A percentile compares a stretch with the other conserved stretches of the same genome.
These are phyloP conservation scores for Marasmius tenuissimus DNA, from an alignment of 1,284 basidiomycete species.

Conservation along the genomic window DNA sequence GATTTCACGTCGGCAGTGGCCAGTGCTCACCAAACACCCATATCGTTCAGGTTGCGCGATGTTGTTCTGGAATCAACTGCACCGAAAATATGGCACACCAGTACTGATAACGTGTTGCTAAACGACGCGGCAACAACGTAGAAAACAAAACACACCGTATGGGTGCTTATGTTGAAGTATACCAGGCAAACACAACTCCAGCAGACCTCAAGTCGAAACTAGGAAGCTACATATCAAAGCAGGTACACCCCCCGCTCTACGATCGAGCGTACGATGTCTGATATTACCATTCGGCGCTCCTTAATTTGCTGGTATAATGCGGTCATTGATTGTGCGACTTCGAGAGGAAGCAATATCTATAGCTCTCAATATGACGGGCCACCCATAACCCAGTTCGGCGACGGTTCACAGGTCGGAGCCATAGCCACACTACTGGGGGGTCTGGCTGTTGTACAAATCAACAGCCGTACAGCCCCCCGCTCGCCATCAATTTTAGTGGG, in stretches of 20 bases:
- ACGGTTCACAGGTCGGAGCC: neutral
- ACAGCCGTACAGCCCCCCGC: neutral
- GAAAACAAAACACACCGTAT: too few relatives aligned
- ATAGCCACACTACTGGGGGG: neutral
- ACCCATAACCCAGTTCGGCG: neutral
- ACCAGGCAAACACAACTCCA: too few relatives aligned
- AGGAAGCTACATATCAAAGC: neutral
- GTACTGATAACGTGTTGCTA: too few relatives aligned
- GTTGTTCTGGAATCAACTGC: too few relatives aligned
- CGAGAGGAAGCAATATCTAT: conserved; percentile 1
- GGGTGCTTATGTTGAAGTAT: too few relatives aligned
- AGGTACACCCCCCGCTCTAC: neutral
- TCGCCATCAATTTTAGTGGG: neutral
- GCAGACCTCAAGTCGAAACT: too few relatives aligned
- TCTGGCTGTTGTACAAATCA: neutral
- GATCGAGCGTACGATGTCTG: neutral
- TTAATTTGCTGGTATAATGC: conserved; percentile 13
- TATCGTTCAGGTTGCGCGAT: too few relatives aligned
- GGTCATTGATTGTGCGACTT: neutral
- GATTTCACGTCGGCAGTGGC: too few relatives aligned
- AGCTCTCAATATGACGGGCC: neutral
- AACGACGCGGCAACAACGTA: too few relatives aligned
- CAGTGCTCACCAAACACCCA: too few relatives aligned
- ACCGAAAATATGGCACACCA: too few relatives aligned
- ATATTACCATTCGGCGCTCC: neutral